These are phyloP conservation scores for Colletotrichum lupini DNA, from an alignment of 2,329 filamentous ascomycete species.

Conservation along the genomic window DNA sequence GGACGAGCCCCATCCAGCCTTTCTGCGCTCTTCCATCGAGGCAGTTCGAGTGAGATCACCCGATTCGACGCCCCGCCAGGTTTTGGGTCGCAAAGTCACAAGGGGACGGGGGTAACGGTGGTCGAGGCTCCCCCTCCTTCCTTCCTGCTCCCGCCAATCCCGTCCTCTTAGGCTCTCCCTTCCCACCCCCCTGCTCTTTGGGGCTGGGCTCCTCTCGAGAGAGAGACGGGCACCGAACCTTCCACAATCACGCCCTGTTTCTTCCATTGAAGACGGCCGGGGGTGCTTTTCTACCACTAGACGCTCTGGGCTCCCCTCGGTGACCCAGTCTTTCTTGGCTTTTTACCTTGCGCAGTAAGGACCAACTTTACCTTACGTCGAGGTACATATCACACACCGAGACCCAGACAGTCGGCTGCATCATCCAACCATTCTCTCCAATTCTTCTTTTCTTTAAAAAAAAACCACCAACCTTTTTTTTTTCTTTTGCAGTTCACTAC, in stretches of 20 bases:
- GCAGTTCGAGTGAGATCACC: slow-evolving; percentile 32
- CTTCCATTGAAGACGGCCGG: slow-evolving; percentile 29
- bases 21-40: slow-evolving; percentile 34
- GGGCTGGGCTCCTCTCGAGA: slow-evolving; percentile 5
- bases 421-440: slow-evolving; percentile 22
- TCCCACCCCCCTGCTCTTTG: neutral
- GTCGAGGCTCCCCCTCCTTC: slow-evolving; percentile 24
- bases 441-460: slow-evolving; percentile 19
- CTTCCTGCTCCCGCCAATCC: neutral
- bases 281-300: slow-evolving; percentile 21
- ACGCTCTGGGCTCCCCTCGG: neutral
- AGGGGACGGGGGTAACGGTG: slow-evolving; percentile 9
- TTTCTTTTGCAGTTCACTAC: slow-evolving; percentile 32
- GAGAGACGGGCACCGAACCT: slow-evolving; percentile 38
- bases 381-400: slow-evolving; percentile 33
- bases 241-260: slow-evolving; percentile 38
- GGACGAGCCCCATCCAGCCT: slow-evolving; percentile 17
- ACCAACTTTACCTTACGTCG: slow-evolving; percentile 7
- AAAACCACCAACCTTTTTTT: neutral
- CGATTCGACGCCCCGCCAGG: slow-evolving; percentile 31
- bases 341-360: slow-evolving; percentile 18
- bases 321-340: slow-evolving; percentile 14
- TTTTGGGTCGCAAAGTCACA: slow-evolving; percentile 19
- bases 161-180: neutral
- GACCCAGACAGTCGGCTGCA: neutral